Base-by-base conservation (phyloP, 164 flowering plant species). In the Tinospora cordifolia region DNA sequence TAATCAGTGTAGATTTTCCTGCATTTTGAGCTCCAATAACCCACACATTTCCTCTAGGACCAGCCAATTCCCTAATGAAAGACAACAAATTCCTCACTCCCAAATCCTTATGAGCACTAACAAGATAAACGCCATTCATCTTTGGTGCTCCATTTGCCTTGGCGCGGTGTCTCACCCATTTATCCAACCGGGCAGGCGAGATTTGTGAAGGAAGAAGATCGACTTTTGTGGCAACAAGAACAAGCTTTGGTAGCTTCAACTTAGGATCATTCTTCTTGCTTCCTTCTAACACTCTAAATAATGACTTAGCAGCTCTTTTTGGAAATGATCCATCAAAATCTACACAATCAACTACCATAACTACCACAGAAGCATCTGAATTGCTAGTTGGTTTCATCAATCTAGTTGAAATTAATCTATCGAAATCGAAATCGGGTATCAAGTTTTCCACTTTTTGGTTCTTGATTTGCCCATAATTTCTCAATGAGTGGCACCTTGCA, bases 261-360 rank as follows among this genome's bases (percentile, higher is more conserved):
- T 84, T 86, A 0, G 75, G 30, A 30, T 47, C 19, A 47, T 83
- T 88, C 51, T 79, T 77, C 51, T 72, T 79, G 25, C 74, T 74
- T 65, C 75, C 81, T 71, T 89, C 90, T 71, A 89, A 72, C 49
- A 87, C 89, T 81, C 84, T 80, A 73, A 92, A 95, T 83, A 95
- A 75, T 3, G 96, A 89, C 77, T 84, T 87, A 21, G 90, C 86
- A 0, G 98, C 98, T 30, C 88, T 81, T 81, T 80, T 92, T 0
- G 99, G 99, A 40, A 95, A 95, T 0, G 98, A 90, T 3, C 96
- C 99, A 79, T 95, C 98, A 81, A 95, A 95, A 81, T 95, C 98
- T 40, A 88, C 92, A 81, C 96, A 92, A 81, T 95, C 99, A 62
- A 95, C 97, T 39, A 95, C 97, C 92, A 95, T 85, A 22, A 92